A percentile compares a stretch with the other conserved stretches of the same genome.
Conservation (phyloP, 1,284 basidiomycete genomes). For the Schizophyllum commune region DNA sequence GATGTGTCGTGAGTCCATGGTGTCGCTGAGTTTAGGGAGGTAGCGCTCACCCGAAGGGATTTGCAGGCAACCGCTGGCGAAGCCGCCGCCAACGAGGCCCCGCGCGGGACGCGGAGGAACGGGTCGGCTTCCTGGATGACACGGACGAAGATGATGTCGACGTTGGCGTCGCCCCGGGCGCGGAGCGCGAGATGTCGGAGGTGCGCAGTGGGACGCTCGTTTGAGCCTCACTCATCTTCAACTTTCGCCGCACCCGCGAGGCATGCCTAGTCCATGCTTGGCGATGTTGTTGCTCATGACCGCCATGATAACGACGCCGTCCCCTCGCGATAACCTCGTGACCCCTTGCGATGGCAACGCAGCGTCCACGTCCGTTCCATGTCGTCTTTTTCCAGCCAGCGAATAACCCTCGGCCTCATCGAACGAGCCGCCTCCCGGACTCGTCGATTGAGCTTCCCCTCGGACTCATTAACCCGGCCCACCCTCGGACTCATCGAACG, state of each 20-base stretch:
- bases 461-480: not conserved
- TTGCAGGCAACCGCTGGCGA: not conserved
- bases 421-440: not conserved
- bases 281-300: too few relatives aligned
- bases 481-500: not conserved
- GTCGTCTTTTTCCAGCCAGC: not conserved
- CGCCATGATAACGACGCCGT: too few relatives aligned
- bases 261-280: not conserved
- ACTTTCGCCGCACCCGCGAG: not conserved
- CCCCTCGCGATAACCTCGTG: too few relatives aligned
- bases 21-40: too few relatives aligned
- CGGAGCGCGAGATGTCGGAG: not conserved
- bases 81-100: not conserved
- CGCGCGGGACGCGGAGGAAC: conserved; percentile 8
- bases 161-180: not conserved
- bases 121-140: conserved; percentile 8
- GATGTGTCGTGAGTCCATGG: conserved; percentile 24
- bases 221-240: not conserved
- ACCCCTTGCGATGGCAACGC: not conserved
- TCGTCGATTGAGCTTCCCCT: not conserved
- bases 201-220: not conserved
- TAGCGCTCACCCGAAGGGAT: too few relatives aligned
- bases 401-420: not conserved
- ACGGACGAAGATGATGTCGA: conserved; percentile 2
- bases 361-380: too few relatives aligned